A percentile compares a stretch with the other conserved stretches of the same genome.
Evolutionary conservation across 2,329 filamentous ascomycete species (phyloP).

Genomic region (Colletotrichum sp.): DNA sequence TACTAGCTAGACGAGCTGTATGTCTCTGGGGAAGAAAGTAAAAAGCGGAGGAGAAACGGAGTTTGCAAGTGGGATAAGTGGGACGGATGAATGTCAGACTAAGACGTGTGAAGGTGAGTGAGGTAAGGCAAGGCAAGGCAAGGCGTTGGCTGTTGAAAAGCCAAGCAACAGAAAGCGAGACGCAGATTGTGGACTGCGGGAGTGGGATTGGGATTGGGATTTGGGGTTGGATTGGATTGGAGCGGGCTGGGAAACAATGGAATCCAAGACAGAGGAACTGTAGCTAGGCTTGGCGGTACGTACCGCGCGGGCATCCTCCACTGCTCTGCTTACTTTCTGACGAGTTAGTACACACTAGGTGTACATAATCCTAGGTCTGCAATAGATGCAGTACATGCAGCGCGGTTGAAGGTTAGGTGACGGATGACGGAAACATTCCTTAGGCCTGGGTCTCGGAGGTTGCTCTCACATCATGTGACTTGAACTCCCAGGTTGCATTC

Average conservation of each 20-base stretch:
- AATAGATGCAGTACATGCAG: neutral
- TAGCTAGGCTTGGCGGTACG: neutral
- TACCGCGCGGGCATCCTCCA: neutral
- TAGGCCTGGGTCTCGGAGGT: neutral
- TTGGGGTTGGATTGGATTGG: neutral
- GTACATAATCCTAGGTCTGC: neutral
- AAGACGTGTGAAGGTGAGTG: neutral
- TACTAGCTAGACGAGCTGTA: neutral
- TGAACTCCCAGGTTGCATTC: neutral
- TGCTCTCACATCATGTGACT: conserved; percentile 1
- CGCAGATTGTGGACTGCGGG: neutral
- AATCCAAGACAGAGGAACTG: neutral
- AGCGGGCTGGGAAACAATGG: neutral
- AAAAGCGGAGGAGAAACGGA: neutral
- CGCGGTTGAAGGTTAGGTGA: neutral
- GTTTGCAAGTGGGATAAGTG: neutral
- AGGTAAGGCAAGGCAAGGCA: neutral
- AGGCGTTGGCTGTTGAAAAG: neutral
- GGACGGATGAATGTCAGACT: neutral
- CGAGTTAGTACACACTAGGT: neutral
- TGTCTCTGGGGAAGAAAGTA: neutral
- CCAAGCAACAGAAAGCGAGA: neutral
- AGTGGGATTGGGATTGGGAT: neutral
- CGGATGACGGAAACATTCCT: neutral
- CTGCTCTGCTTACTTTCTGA: neutral